These are phyloP conservation scores for Aegilops speltoides DNA, from an alignment of 176 grass and related monocot genomes.

Conservation along the genomic window DNA sequence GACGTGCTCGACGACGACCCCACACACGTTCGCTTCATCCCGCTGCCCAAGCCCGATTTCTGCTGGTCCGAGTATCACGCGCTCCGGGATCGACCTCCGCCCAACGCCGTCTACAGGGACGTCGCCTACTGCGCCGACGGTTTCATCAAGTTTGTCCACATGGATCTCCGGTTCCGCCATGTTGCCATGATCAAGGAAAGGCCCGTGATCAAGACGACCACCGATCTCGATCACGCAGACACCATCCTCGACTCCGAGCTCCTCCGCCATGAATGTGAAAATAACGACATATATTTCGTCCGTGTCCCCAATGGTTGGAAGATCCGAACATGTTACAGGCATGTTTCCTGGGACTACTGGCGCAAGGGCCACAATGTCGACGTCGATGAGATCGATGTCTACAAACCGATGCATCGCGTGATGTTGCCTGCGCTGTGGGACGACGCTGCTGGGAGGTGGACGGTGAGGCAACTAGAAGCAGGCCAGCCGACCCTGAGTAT, in stretches of 20 bases:
- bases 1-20: not conserved
- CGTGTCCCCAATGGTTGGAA: not conserved
- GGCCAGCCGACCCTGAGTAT: not conserved
- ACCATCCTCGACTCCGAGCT: not conserved
- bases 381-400: not conserved
- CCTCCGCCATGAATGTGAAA: not conserved
- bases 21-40: not conserved
- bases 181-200: not conserved
- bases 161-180: not conserved
- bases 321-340: conserved; percentile 7
- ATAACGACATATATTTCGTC: no score
- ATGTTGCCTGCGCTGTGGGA: not conserved
- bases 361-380: not conserved
- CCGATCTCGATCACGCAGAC: not conserved
- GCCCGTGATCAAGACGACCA: not conserved
- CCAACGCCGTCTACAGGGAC: not conserved
- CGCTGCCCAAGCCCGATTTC: not conserved
- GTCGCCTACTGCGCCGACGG: not conserved
- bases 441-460: not conserved
- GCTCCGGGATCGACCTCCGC: not conserved
- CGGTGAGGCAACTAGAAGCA: not conserved
- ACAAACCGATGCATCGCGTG: not conserved
- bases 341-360: not conserved
- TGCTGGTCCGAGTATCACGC: not conserved
- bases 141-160: not conserved